A percentile compares a stretch with the other conserved stretches of the same genome.
Conservation (phyloP, 345 rosid species). For the Jatropha curcas region DNA sequence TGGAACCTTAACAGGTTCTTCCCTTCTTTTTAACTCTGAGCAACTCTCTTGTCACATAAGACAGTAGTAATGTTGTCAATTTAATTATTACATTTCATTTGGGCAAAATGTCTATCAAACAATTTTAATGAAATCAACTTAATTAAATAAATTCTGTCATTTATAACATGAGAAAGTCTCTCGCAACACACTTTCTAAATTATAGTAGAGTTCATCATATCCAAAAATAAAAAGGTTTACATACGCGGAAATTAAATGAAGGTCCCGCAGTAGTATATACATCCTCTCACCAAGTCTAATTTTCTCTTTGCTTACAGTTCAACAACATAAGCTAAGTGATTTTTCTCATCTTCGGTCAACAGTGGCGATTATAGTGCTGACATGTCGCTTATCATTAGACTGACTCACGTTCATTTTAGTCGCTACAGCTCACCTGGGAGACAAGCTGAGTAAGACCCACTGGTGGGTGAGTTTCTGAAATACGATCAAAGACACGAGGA, state of each 20-base stretch:
- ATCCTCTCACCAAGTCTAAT: background rate
- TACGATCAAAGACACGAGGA: constrained; percentile 57
- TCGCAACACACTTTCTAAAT: no score
- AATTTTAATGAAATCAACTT: no score
- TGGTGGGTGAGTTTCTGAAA: constrained; percentile 80
- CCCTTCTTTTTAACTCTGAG: constrained; percentile 60
- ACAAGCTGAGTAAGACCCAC: constrained; percentile 85
- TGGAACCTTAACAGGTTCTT: constrained; percentile 48
- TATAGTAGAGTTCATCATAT: no score
- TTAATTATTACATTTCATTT: background rate
- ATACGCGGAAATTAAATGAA: no score
- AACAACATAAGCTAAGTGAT: constrained; percentile 78
- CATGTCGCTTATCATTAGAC: constrained; percentile 66
- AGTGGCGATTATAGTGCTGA: constrained; percentile 54
- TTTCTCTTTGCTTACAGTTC: constrained; percentile 51
- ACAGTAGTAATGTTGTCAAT: no score
- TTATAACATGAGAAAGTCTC: no score
- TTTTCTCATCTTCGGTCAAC: constrained; percentile 86
- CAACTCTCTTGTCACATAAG: background rate
- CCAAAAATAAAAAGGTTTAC: no score
- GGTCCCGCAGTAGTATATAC: no score
- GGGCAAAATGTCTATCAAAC: no score
- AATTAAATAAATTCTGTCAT: no score
- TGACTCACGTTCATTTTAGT: constrained; percentile 54
- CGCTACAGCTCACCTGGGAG: constrained; percentile 50